These are phyloP conservation scores for Cucurbita argyrosperma DNA, from an alignment of 306 rosid genomes.

Conservation along the genomic window DNA sequence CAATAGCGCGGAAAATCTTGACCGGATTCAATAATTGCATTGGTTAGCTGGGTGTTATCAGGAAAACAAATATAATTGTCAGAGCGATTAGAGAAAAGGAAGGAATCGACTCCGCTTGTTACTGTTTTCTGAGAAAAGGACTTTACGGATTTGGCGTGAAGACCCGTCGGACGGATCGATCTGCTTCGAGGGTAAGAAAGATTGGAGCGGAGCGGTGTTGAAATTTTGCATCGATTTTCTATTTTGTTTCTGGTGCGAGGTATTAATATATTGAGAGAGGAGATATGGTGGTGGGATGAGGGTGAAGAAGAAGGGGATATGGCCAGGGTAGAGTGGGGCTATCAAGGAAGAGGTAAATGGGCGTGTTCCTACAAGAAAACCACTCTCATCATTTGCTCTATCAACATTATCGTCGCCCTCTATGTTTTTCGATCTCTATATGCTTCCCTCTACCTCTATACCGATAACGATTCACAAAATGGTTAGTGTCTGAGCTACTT, in stretches of 20 bases:
- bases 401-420: conserved; percentile 87
- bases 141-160: background rate
- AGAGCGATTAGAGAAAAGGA: background rate
- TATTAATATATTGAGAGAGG: conserved; percentile 6
- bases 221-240: conserved; percentile 6
- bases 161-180: conserved; percentile 19
- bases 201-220: background rate
- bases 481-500: conserved; percentile 24
- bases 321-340: conserved; percentile 70
- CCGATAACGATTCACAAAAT: conserved; percentile 43
- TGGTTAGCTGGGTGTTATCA: background rate
- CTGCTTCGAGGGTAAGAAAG: background rate
- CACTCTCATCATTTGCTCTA: conserved; percentile 54
- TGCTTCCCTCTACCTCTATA: conserved; percentile 72
- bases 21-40: background rate
- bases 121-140: background rate
- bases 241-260: background rate
- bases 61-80: background rate
- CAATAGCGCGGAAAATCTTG: background rate
- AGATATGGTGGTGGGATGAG: conserved; percentile 73
- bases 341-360: conserved; percentile 53
- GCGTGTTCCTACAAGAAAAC: conserved; percentile 69
- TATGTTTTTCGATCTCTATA: conserved; percentile 75
- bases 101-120: background rate
- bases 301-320: conserved; percentile 45